phyloP scores from a whole-genome alignment of 2,329 filamentous ascomycete species.

The Stagonosporopsis cucurbitacearum region DNA sequence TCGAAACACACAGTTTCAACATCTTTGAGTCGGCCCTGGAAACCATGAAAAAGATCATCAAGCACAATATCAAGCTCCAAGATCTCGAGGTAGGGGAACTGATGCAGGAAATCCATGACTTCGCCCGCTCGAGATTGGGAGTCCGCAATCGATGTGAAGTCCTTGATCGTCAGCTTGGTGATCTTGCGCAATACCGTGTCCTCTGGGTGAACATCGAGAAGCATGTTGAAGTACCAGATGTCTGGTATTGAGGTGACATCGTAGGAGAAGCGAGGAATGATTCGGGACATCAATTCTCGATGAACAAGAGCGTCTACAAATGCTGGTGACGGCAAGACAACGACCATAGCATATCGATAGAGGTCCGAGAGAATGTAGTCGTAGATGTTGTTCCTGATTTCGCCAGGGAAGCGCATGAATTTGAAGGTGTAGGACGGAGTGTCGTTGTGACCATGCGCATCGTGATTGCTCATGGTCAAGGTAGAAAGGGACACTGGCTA shows the following conservation, averaged over 20 bases:
- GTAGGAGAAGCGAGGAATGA: not conserved
- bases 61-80: not conserved
- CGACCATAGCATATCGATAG: not conserved
- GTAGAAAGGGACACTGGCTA: not conserved
- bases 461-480: not conserved
- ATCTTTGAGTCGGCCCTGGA: slow-evolving; percentile 1
- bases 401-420: not conserved
- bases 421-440: not conserved
- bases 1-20: not conserved
- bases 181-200: not conserved
- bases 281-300: not conserved
- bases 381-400: not conserved
- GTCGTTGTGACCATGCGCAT: not conserved
- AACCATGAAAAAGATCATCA: not conserved
- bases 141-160: not conserved
- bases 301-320: not conserved
- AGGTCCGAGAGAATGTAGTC: not conserved
- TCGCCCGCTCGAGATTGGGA: not conserved
- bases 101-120: not conserved
- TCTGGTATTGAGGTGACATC: not conserved
- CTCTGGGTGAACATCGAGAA: not conserved
- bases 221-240: not conserved
- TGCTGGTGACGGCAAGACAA: no score
- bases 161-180: not conserved
- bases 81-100: not conserved